Percentiles rank a stretch among this genome's conserved stretches.
Conservation (phyloP, 441 rosid genomes). For the Pelargonium cotyledonis region DNA sequence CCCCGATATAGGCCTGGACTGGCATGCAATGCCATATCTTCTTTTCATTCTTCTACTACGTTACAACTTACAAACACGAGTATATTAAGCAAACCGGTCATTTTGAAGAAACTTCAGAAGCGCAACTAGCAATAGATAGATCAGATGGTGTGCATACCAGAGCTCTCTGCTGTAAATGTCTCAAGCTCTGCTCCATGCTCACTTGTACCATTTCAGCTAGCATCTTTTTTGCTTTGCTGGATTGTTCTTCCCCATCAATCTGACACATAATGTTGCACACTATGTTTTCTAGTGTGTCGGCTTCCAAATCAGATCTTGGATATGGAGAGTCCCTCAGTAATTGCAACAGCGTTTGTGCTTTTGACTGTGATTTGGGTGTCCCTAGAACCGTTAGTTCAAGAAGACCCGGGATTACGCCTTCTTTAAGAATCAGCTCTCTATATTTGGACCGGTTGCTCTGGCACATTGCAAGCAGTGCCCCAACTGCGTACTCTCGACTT, state of each 20-base stretch:
- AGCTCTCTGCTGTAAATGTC: conserved; percentile 91
- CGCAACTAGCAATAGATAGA: conserved; percentile 40
- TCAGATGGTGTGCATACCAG: conserved; percentile 60
- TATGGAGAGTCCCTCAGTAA: conserved; percentile 64
- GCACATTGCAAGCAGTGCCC: conserved; percentile 68
- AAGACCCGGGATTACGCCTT: conserved; percentile 94
- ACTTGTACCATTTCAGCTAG: conserved; percentile 96
- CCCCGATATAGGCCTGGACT: conserved; percentile 66
- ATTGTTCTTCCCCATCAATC: conserved; percentile 88
- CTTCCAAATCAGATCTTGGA: conserved; percentile 63
- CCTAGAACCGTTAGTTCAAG: conserved; percentile 96
- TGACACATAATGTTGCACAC: conserved; percentile 83
- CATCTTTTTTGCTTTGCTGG: conserved; percentile 87
- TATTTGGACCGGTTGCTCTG: conserved; percentile 77
- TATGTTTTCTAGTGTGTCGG: conserved; percentile 80
- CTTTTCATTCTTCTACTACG: too few relatives aligned
- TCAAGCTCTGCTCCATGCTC: conserved; percentile 95
- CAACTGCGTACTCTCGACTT: conserved; percentile 80
- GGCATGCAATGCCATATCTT: conserved; percentile 39
- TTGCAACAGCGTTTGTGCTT: conserved; percentile 64
- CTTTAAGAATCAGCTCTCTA: conserved; percentile 79
- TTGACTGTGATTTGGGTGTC: conserved; percentile 66
- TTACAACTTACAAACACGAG: too few relatives aligned
- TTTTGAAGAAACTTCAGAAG: conserved; percentile 50
- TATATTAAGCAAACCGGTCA: conserved; percentile 18